Evolutionary conservation across 2,329 filamentous ascomycete genomes (phyloP).

Genomic region (Chrysoporthe cubensis): DNA sequence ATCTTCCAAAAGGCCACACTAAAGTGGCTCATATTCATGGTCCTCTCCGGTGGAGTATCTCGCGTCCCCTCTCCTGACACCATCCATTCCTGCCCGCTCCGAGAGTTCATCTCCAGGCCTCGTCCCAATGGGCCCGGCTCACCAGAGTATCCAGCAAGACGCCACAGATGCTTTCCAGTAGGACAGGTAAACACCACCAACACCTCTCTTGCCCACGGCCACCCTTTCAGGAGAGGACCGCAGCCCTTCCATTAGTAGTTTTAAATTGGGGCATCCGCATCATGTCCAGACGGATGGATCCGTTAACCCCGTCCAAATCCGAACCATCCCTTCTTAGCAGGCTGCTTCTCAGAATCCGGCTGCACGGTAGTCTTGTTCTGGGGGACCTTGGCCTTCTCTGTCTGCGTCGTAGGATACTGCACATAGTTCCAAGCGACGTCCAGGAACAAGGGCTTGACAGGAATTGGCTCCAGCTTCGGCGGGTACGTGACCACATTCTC

Average conservation of each 20-base stretch:
- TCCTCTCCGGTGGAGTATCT: not conserved
- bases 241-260: not conserved
- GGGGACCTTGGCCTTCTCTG: constrained; percentile 32
- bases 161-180: not conserved
- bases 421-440: constrained; percentile 99
- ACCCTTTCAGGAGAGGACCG: not conserved
- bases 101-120: not conserved
- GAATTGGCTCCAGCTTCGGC: constrained; percentile 78
- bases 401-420: constrained; percentile 74
- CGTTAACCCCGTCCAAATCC: constrained; percentile 62
- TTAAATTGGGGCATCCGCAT: not conserved
- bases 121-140: not conserved
- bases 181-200: not conserved
- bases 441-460: constrained; percentile 93
- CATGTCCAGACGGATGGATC: not conserved
- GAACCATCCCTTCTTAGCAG: constrained; percentile 76
- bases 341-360: constrained; percentile 47
- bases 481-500: constrained; percentile 85
- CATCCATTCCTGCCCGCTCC: not conserved
- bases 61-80: not conserved
- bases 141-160: not conserved
- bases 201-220: not conserved
- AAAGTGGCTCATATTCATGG: not conserved
- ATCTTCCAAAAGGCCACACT: not conserved
- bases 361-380: constrained; percentile 37